Conservation (phyloP, 495 filamentous ascomycete genomes). For the Daldinia childiae region DNA sequence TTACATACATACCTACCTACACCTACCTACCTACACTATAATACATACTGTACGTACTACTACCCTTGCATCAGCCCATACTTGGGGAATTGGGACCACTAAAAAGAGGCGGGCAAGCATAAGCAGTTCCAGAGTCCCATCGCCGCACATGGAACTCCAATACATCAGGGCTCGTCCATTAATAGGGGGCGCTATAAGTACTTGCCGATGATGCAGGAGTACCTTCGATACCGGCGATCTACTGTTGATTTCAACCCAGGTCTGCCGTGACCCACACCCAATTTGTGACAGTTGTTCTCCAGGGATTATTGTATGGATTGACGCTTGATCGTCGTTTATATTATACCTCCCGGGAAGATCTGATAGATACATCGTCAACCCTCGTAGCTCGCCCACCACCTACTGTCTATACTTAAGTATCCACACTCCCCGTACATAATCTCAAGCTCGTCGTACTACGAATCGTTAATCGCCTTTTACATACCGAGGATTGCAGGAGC, state of each 20-base stretch:
- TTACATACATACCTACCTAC: too few species aligned
- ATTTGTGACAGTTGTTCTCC: conserved; percentile 59
- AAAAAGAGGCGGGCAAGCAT: conserved; percentile 42
- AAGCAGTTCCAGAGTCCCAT: conserved; percentile 49
- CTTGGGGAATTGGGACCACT: conserved; percentile 42
- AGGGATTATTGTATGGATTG: conserved; percentile 60
- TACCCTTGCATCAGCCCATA: conserved; percentile 43
- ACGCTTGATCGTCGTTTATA: conserved; percentile 57
- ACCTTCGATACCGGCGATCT: conserved; percentile 59
- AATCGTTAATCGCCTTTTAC: conserved; percentile 41
- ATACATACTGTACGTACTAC: conserved; percentile 20
- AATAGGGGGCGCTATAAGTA: conserved; percentile 59
- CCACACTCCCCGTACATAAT: conserved; percentile 49
- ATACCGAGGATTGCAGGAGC: conserved; percentile 25
- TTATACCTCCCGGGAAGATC: conserved; percentile 60
- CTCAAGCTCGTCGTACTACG: conserved; percentile 34
- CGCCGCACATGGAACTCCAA: conserved; percentile 52
- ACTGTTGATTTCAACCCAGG: conserved; percentile 56
- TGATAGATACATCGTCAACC: conserved; percentile 56
- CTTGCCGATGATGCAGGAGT: conserved; percentile 51
- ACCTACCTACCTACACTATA: conserved; percentile 17
- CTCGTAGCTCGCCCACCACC: conserved; percentile 51
- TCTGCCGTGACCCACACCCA: conserved; percentile 62
- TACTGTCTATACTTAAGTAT: conserved; percentile 59
- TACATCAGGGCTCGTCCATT: conserved; percentile 53